These are phyloP conservation scores for Dichomitus squalens DNA, from an alignment of 1,284 basidiomycete species.

Conservation along the genomic window DNA sequence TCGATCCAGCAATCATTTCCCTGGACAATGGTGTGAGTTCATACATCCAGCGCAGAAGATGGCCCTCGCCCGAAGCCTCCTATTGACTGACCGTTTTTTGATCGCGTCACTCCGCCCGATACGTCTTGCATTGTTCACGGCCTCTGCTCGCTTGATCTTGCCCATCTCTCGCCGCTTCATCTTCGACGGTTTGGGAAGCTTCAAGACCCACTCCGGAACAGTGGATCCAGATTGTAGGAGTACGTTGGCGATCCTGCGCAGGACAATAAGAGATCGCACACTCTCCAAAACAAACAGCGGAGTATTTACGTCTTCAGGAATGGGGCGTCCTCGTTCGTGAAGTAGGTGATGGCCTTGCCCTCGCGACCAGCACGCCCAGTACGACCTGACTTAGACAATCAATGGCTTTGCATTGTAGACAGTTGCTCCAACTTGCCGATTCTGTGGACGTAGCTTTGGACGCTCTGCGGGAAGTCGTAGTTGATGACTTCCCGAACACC, in stretches of 20 bases:
- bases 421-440: slow-evolving; percentile 60
- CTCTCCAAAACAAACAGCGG: slow-evolving; percentile 1
- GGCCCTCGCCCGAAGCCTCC: neutral
- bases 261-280: slow-evolving; percentile 5
- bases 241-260: slow-evolving; percentile 87
- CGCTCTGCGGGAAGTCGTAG: slow-evolving; percentile 93
- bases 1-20: slow-evolving; percentile 76
- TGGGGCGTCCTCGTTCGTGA: slow-evolving; percentile 91
- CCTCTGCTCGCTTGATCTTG: slow-evolving; percentile 78
- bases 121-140: slow-evolving; percentile 73
- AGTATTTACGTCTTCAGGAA: slow-evolving; percentile 85
- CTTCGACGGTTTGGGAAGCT: slow-evolving; percentile 87
- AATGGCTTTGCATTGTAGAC: neutral
- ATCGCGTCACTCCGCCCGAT: slow-evolving; percentile 74
- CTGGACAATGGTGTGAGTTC: slow-evolving; percentile 37
- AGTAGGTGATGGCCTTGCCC: slow-evolving; percentile 94
- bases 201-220: slow-evolving; percentile 90
- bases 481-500: slow-evolving; percentile 95
- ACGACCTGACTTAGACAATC: slow-evolving; percentile 51
- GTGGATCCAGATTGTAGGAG: slow-evolving; percentile 87
- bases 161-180: slow-evolving; percentile 87
- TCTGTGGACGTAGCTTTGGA: slow-evolving; percentile 94
- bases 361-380: slow-evolving; percentile 93
- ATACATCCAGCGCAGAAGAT: slow-evolving; percentile 10
- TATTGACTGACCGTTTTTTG: slow-evolving; percentile 61